Percentiles rank a stretch among this genome's conserved stretches.
phyloP scores from a whole-genome alignment of 148 eudicot species.

The Agrostemma githago region DNA sequence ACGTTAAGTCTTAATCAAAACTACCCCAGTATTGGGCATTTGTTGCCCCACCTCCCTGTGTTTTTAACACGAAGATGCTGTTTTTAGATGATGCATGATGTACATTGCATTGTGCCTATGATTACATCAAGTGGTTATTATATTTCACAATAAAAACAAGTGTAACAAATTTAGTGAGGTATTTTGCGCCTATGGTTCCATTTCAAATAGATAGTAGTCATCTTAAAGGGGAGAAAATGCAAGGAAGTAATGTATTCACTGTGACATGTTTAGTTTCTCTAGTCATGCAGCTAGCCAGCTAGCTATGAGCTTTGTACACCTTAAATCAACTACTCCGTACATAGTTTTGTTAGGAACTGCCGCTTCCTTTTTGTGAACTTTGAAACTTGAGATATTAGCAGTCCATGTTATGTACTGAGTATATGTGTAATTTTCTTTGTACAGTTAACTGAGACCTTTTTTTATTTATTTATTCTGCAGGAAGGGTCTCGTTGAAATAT shows the following conservation, averaged over 20 bases:
- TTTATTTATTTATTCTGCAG: slow-evolving; percentile 37
- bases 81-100: neutral
- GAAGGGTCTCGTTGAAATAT: slow-evolving; percentile 66
- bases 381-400: neutral
- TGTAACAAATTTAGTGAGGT: neutral
- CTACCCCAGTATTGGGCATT: neutral
- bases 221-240: neutral
- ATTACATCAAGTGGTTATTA: neutral
- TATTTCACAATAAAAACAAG: neutral
- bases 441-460: neutral
- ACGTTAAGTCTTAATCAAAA: neutral
- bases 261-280: neutral
- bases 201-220: neutral
- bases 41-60: neutral
- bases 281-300: neutral
- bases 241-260: neutral
- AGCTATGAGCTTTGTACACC: neutral
- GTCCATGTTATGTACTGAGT: neutral
- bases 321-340: neutral
- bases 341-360: neutral
- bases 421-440: neutral
- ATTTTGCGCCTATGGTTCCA: neutral
- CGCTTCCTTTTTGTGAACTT: neutral
- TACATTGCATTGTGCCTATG: neutral
- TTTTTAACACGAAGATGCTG: neutral